Conservation (phyloP, 768 basidiomycete genomes). For the Trametes elegans region DNA sequence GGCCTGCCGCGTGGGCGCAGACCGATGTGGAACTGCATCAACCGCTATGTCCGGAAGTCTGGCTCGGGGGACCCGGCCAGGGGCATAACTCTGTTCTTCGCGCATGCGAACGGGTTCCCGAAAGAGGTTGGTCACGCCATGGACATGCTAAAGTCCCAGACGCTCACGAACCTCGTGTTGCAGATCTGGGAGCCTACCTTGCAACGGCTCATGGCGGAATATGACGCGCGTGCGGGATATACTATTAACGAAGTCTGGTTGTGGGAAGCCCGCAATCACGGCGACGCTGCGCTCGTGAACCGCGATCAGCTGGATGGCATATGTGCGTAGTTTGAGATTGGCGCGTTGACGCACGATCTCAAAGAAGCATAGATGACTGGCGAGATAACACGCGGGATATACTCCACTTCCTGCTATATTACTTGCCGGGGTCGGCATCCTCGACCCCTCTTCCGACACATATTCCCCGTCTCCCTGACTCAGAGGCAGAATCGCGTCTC, state of each 20-base stretch:
- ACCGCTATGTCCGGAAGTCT: slow-evolving; percentile 57
- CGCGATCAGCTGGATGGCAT: slow-evolving; percentile 49
- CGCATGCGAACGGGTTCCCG: slow-evolving; percentile 85
- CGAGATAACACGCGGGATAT: slow-evolving; percentile 75
- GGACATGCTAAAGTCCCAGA: background rate
- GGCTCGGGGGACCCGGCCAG: background rate
- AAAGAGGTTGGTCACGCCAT: slow-evolving; percentile 85
- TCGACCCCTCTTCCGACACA: slow-evolving; percentile 44
- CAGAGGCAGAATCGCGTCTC: slow-evolving; percentile 42
- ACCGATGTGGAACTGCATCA: slow-evolving; percentile 67
- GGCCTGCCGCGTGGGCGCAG: slow-evolving; percentile 25
- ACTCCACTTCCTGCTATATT: slow-evolving; percentile 67
- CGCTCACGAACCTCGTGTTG: background rate
- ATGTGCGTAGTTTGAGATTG: too few relatives aligned
- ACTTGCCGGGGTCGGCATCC: slow-evolving; percentile 47
- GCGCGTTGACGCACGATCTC: too few relatives aligned
- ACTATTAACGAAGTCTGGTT: slow-evolving; percentile 74
- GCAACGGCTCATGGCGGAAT: slow-evolving; percentile 46
- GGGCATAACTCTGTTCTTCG: slow-evolving; percentile 70
- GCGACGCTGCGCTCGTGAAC: slow-evolving; percentile 80
- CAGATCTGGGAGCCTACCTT: slow-evolving; percentile 83
- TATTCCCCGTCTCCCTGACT: slow-evolving; percentile 46
- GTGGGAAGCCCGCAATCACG: slow-evolving; percentile 83
- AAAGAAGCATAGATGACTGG: slow-evolving; percentile 62
- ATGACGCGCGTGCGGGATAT: slow-evolving; percentile 23